Base-by-base conservation (phyloP, 352 stramenopile genomes). In the Globisporangium recalcitrans region DNA sequence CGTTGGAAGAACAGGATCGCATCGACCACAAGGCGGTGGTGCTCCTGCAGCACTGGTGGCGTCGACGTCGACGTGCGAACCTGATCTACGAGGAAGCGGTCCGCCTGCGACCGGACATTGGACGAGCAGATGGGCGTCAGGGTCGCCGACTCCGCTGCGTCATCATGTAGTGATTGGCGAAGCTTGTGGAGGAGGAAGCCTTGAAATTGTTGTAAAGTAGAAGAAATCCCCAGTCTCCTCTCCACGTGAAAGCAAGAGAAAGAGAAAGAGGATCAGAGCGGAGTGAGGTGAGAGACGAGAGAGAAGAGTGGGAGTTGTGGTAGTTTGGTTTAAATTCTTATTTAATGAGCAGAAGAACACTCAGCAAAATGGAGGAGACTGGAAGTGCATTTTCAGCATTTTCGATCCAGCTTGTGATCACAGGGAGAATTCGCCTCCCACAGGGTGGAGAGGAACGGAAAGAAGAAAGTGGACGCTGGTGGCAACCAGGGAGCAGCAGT, bases 1-100 rank as follows among this genome's bases (percentile, higher is more conserved):
- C 87, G n/a, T 74, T 91, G 67, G 87, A 96, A 80, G 85, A 96
- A 56, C 87, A 96, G 68, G 81, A 91, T 44, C 84, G 82, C 24
- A 93, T 96, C 61, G 85, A 96, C 58, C 78, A 90, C 58, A 82
- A 84, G 48, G 85, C 87, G 0, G 82, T 90, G 22, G 72, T 96
- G 16, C 47, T 93, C 27, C 42, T 95, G 32, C 86, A 95, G 60
- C 74, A 92, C 16, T 95, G 86, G 86, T 95, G 86, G 86, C 81
- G 86, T 16, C 80, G 86, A 4, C 79, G 78, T 38, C 82, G 78
- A 40, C 80, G 80, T 54, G 85, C 84, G 6, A 75, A 77, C 9
- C 63, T 87, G 26, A 63, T 93, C 42, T 73, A 82, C 46, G 74
- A 75, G 6, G 82, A 91, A 58, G 85, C 83, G 10, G 65, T 87